Evolutionary conservation across 164 flowering plant genomes (phyloP).

Genomic region (Liriodendron chinense): DNA sequence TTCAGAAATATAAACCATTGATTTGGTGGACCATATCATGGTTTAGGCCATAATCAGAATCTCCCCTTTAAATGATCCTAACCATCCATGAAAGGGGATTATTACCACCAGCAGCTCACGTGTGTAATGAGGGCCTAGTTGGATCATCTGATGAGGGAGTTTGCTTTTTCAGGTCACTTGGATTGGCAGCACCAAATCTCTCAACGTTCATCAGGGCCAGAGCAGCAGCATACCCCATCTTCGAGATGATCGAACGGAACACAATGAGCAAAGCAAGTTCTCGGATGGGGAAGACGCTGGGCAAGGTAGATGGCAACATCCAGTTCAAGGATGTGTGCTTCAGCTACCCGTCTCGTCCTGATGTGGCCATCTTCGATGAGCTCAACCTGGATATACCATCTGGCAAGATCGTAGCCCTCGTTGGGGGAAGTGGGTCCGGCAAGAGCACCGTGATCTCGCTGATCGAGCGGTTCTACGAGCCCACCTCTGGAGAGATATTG

Average conservation of each 20-base stretch:
- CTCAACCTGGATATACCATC: constrained; percentile 67
- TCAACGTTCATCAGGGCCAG: constrained; percentile 78
- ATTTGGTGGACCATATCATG: neutral
- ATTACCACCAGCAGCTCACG: too few relatives aligned
- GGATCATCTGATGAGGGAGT: too few relatives aligned
- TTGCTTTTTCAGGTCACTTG: constrained; percentile 65
- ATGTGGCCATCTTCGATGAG: constrained; percentile 62
- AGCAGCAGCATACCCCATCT: constrained; percentile 88
- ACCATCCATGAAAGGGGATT: too few relatives aligned
- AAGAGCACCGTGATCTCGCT: constrained; percentile 94
- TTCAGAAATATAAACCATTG: too few relatives aligned
- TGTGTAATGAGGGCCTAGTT: too few relatives aligned
- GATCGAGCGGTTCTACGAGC: constrained; percentile 94
- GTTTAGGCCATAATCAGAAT: neutral
- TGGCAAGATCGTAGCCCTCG: constrained; percentile 90
- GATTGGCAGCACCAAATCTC: constrained; percentile 88
- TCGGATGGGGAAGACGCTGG: constrained; percentile 43
- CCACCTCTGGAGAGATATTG: constrained; percentile 59
- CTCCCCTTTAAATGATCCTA: too few relatives aligned
- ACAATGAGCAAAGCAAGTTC: constrained; percentile 47
- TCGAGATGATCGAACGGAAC: constrained; percentile 86
- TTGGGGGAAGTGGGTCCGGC: constrained; percentile 97
- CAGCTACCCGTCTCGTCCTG: constrained; percentile 92
- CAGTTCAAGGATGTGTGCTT: constrained; percentile 68
- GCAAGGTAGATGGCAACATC: constrained; percentile 69